Base-by-base conservation (phyloP, 345 rosid genomes). In the Firmiana major region DNA sequence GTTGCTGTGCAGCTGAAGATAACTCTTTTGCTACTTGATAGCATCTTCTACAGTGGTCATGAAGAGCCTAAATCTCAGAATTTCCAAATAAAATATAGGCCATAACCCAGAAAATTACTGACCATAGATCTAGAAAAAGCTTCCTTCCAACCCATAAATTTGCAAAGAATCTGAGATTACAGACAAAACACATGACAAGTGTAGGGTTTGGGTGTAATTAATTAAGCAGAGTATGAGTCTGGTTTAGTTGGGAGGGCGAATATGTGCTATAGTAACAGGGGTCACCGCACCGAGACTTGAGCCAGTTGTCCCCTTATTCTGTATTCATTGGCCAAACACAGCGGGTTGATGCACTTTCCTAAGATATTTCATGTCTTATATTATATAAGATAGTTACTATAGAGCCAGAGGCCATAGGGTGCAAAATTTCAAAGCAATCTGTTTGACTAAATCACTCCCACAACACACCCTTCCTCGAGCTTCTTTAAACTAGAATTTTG, bases 261-360 rank as follows among this genome's bases (percentile, higher is more conserved):
- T 21, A 10, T 46, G 63, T 69, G 71, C 12, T 1, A 28, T n/a
- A 9, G 68, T 16, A 36, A 19, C n/a, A 6, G 58, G 49, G 36
- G 76, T 8, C 43, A 79, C 74, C 84, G 84, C 36, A 78, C 79
- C 85, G 81, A 83, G 84, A 83, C 70, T 3, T 17, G 79, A 81
- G 85, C 79, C 83, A 77, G 63, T 46, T 57, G 80, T 80, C 81
- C 36, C 28, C 74, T 74, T 76, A 74, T 65, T 78, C 0, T 36
- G 69, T 58, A 26, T 79, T 77, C 9, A 58, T 42, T 77, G 34
- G 69, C 54, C 40, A 67, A 16, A 75, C 78, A 60, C 53, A 16
- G 80, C 43, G 9, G 49, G 38, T 66, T 75, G 77, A 72, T 81
- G 77, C 82, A 75, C 34, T 66, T 81, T 73, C 74, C 76, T 49